These are phyloP conservation scores for Gossypium anomalum DNA, from an alignment of 345 rosid genomes.

Conservation along the genomic window DNA sequence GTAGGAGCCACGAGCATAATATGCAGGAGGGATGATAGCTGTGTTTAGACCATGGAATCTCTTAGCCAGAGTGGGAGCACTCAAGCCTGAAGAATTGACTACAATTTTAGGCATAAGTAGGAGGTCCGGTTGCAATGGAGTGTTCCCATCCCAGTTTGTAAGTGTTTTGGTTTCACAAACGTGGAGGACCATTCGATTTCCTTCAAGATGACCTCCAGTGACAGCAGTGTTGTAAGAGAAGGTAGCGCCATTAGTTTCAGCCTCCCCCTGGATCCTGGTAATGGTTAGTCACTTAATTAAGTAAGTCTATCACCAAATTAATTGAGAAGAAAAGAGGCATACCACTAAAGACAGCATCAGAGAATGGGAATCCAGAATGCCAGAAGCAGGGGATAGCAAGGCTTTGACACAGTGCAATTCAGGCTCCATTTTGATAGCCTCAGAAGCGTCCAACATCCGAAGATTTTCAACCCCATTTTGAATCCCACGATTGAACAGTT, in stretches of 20 bases:
- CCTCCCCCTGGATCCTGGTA: constrained; percentile 64
- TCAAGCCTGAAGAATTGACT: constrained; percentile 80
- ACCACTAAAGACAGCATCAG: constrained; percentile 84
- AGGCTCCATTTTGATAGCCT: constrained; percentile 79
- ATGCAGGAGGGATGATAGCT: constrained; percentile 41
- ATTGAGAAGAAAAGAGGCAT: constrained; percentile 8
- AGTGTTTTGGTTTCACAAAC: constrained; percentile 44
- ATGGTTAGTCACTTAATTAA: not conserved
- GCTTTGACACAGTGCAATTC: constrained; percentile 74
- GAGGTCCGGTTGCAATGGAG: constrained; percentile 43
- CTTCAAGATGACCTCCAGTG: constrained; percentile 57
- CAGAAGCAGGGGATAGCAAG: constrained; percentile 67
- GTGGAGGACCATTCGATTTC: constrained; percentile 46
- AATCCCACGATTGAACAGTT: constrained; percentile 50
- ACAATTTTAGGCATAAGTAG: constrained; percentile 58
- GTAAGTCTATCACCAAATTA: not conserved
- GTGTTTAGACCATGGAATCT: constrained; percentile 52
- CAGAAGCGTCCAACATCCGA: constrained; percentile 66
- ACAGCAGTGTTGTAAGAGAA: constrained; percentile 75
- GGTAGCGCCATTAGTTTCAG: constrained; percentile 58
- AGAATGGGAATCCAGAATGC: constrained; percentile 76
- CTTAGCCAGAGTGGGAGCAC: constrained; percentile 64
- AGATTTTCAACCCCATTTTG: constrained; percentile 60
- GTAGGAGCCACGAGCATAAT: constrained; percentile 86
- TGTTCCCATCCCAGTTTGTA: constrained; percentile 36